Conservation (phyloP, 768 basidiomycete species). For the Psilocybe azurescens region DNA sequence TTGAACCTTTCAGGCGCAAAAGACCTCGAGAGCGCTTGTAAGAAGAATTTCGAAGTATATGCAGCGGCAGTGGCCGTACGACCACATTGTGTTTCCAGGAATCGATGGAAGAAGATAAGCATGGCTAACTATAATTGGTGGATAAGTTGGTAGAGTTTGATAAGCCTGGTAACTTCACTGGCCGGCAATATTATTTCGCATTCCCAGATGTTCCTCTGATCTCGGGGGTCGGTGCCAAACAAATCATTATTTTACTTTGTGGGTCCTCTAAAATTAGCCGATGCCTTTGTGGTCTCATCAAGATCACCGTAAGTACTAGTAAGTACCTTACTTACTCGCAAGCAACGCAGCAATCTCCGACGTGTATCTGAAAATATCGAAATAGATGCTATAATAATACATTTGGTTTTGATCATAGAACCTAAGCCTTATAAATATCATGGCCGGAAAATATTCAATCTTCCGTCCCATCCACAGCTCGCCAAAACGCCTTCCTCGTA, state of each 20-base stretch:
- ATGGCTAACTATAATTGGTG: not conserved
- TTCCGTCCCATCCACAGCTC: slow-evolving; percentile 92
- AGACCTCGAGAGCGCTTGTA: no score
- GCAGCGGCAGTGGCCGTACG: not conserved
- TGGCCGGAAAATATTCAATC: slow-evolving; percentile 76
- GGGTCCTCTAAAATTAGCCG: slow-evolving; percentile 11
- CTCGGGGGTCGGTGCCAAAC: not conserved
- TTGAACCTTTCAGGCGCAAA: no score
- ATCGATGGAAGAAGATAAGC: not conserved
- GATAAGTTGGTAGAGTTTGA: not conserved
- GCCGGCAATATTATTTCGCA: not conserved
- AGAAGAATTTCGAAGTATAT: not conserved
- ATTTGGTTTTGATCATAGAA: slow-evolving; percentile 7
- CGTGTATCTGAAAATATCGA: not conserved
- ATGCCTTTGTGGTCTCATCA: not conserved
- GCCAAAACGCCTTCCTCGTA: slow-evolving; percentile 88
- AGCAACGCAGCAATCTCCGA: not conserved
- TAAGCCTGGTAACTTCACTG: not conserved
- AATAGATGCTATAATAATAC: not conserved
- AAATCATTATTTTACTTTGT: slow-evolving; percentile 14
- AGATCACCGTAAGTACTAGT: not conserved
- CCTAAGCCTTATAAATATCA: slow-evolving; percentile 25
- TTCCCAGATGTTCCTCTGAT: not conserved
- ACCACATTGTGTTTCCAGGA: not conserved
- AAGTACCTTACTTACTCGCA: not conserved